phyloP scores from a whole-genome alignment of 108 stramenopile species.

The Cylindrotheca closterium region DNA sequence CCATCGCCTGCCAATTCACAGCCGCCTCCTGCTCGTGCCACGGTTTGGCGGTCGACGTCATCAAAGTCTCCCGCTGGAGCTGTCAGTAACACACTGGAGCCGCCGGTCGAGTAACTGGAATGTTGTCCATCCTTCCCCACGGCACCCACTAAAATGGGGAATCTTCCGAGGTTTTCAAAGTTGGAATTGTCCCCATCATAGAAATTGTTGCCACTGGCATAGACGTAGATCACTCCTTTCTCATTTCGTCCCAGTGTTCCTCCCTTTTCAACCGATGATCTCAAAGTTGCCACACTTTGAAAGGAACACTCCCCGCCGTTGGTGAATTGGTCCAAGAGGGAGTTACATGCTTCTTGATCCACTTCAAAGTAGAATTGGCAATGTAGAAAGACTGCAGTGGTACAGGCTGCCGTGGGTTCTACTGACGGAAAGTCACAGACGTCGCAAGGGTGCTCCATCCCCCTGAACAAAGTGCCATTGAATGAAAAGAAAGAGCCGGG shows the following conservation, averaged over 20 bases:
- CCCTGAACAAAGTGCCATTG: too few species aligned
- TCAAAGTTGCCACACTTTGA: background rate
- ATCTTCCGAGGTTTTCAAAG: constrained; percentile 35
- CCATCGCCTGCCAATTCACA: constrained; percentile 16
- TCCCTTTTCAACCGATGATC: constrained; percentile 17
- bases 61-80: constrained; percentile 47
- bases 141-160: constrained; percentile 44
- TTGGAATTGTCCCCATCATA: constrained; percentile 30
- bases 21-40: constrained; percentile 25
- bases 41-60: constrained; percentile 9
- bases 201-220: constrained; percentile 40
- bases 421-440: constrained; percentile 6
- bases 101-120: constrained; percentile 34
- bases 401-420: background rate
- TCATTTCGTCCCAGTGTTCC: constrained; percentile 38
- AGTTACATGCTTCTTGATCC: constrained; percentile 26
- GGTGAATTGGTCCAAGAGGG: constrained; percentile 25
- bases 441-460: too few species aligned
- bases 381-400: constrained; percentile 5
- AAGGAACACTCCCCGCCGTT: constrained; percentile 15
- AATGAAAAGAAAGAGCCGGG: background rate
- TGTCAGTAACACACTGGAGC: constrained; percentile 38
- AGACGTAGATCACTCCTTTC: constrained; percentile 44
- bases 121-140: constrained; percentile 37
- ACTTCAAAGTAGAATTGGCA: constrained; percentile 10